phyloP scores from a whole-genome alignment of 2,329 filamentous ascomycete genomes.

The Colletotrichum sp. region DNA sequence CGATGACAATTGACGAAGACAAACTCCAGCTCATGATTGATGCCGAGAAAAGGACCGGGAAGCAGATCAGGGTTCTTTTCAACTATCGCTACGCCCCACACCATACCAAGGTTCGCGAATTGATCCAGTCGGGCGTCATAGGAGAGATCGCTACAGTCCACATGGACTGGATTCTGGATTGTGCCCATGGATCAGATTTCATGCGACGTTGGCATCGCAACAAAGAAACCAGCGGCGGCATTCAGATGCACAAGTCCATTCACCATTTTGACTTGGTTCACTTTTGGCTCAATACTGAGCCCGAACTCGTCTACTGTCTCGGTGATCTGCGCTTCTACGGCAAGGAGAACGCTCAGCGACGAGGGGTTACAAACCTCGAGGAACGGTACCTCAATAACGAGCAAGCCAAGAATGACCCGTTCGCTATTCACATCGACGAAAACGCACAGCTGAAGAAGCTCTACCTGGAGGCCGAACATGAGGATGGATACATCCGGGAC shows the following conservation, averaged over 20 bases:
- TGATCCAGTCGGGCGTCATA: slow-evolving; percentile 59
- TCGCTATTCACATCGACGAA: slow-evolving; percentile 47
- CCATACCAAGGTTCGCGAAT: slow-evolving; percentile 63
- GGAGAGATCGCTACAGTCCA: slow-evolving; percentile 63
- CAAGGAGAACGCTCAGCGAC: slow-evolving; percentile 62
- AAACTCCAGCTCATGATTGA: slow-evolving; percentile 49
- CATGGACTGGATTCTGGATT: slow-evolving; percentile 70
- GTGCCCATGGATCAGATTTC: slow-evolving; percentile 66
- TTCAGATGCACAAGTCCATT: slow-evolving; percentile 67
- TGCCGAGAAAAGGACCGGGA: slow-evolving; percentile 49
- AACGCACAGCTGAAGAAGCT: slow-evolving; percentile 46
- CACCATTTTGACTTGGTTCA: slow-evolving; percentile 70
- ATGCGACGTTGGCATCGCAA: slow-evolving; percentile 69
- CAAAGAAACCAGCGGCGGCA: slow-evolving; percentile 62
- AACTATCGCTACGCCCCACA: slow-evolving; percentile 72
- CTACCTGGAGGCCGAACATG: slow-evolving; percentile 53
- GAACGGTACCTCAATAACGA: slow-evolving; percentile 43
- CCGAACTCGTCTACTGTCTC: slow-evolving; percentile 61
- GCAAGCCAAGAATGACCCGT: slow-evolving; percentile 47
- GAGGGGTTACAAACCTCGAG: slow-evolving; percentile 47
- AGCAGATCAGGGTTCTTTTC: slow-evolving; percentile 62
- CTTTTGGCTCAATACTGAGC: slow-evolving; percentile 64
- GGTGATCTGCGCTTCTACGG: slow-evolving; percentile 67
- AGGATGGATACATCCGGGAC: slow-evolving; percentile 54
- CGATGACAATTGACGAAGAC: slow-evolving; percentile 65